Evolutionary conservation across 352 stramenopile species (phyloP), one percentile per base, ranked within the genome.

Genomic region (Phytophthora niederhauseri): DNA sequence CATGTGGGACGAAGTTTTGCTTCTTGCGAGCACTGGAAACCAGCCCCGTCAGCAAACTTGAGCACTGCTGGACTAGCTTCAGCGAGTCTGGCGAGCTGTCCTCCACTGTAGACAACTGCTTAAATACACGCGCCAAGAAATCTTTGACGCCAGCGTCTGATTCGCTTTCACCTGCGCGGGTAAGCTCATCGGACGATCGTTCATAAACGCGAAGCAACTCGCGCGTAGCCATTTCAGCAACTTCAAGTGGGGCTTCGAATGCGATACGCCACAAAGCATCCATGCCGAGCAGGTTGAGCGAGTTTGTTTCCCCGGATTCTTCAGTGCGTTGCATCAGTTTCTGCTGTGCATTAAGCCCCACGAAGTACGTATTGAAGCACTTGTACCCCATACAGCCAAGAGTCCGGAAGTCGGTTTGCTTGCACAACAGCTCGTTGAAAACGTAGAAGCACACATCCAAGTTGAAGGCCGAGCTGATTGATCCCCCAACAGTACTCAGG

Each of bases 361-460:
- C 78, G 62, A 97, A 97, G 45, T 93, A 97, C 12, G 87, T 93
- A 63, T 95, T 86, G 28, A 97, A 97, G 53, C 90, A 97, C 55
- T 91, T 88, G 67, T 96, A 97, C 1, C 89, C 89, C 58, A 93
- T 76, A 14, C 73, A 82, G 4, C 88, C 87, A 45, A 97, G 74
- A 5, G 81, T 87, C 50, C 68, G 60, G 22, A 93, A 93, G 67
- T 94, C 84, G 5, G 87, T 95, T 64, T 91, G 86, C 46, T 86
- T 72, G 65, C 90, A 95, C 54, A 96, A 61, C 8, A 96, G 70
- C 57, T 95, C 80, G 41, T 92, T 88, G 63, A 97, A 96, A 45
- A 96, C 91, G 65, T 92, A 86, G 14, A 77, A 75, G 45, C 88
- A 94, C 31, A 96, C 90, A 3, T 92, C 83, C 19, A 87, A 58